Conservation (phyloP, 2,329 filamentous ascomycete genomes). For the Dryadomyces sulphureus region DNA sequence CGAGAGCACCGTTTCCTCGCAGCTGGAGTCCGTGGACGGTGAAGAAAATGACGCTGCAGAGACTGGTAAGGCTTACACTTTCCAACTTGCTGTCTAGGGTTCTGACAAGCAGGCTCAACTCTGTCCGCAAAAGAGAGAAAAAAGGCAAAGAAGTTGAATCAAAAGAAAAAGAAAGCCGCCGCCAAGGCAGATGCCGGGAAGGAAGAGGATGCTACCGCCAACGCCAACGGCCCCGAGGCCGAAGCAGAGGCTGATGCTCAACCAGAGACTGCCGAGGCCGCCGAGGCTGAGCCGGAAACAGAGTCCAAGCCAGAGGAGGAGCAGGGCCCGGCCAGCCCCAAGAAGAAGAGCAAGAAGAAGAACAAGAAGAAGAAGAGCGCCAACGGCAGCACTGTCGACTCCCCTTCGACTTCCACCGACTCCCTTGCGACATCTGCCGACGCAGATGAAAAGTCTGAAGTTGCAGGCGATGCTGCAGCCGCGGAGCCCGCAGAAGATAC, state of each 20-base stretch:
- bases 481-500: neutral
- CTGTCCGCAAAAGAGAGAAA: neutral
- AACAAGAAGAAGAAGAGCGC: neutral
- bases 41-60: neutral
- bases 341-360: constrained; percentile 1
- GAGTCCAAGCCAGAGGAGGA: neutral
- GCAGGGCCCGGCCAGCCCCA: neutral
- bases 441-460: too few species aligned
- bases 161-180: constrained; percentile 7
- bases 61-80: neutral
- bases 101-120: neutral
- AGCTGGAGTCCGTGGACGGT: neutral
- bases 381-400: too few species aligned
- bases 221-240: too few species aligned
- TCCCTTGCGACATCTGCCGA: too few species aligned
- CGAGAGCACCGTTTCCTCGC: neutral
- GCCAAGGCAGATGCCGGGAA: neutral
- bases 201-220: constrained; percentile 3
- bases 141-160: neutral
- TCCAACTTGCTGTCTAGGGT: neutral
- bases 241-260: neutral
- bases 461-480: too few species aligned
- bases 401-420: too few species aligned
- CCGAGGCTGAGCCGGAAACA: neutral
- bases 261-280: neutral